phyloP scores from a whole-genome alignment of 768 basidiomycete genomes.

The Tulasnella sp. region DNA sequence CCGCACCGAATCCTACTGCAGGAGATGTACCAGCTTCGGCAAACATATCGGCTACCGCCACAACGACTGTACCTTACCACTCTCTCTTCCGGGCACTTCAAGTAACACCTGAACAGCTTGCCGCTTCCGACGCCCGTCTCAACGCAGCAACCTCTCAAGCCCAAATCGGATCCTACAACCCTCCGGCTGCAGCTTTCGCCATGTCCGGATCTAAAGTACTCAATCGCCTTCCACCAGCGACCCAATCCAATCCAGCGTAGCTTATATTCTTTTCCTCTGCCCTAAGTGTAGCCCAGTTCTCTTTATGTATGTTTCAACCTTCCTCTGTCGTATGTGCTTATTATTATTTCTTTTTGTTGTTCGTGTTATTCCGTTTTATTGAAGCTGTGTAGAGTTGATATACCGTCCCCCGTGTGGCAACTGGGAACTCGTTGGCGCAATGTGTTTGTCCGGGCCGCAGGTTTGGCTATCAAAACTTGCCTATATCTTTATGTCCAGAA shows the following conservation, averaged over 20 bases:
- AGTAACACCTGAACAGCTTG: neutral
- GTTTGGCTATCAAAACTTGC: too few species aligned
- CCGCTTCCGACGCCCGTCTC: neutral
- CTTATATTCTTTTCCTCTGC: neutral
- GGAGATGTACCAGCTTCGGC: neutral
- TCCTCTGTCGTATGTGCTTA: neutral
- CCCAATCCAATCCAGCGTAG: neutral
- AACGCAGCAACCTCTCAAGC: neutral
- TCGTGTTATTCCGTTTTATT: neutral
- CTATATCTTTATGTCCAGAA: too few species aligned
- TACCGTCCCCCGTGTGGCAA: too few species aligned
- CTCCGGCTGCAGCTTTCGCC: neutral
- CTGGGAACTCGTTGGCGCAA: too few species aligned
- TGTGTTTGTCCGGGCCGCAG: too few species aligned
- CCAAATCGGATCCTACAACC: neutral
- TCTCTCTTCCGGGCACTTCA: constrained; percentile 2
- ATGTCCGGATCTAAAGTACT: neutral
- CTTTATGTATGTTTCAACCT: neutral
- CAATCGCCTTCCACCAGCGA: neutral
- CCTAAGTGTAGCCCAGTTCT: neutral
- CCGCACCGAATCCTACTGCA: neutral
- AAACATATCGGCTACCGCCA: neutral
- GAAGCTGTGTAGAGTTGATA: too few species aligned
- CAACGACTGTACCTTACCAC: neutral
- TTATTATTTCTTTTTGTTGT: constrained; percentile 8